These are phyloP conservation scores for Coemansia sp. DNA, from an alignment of 192 early-diverging fungal genomes.

Conservation along the genomic window DNA sequence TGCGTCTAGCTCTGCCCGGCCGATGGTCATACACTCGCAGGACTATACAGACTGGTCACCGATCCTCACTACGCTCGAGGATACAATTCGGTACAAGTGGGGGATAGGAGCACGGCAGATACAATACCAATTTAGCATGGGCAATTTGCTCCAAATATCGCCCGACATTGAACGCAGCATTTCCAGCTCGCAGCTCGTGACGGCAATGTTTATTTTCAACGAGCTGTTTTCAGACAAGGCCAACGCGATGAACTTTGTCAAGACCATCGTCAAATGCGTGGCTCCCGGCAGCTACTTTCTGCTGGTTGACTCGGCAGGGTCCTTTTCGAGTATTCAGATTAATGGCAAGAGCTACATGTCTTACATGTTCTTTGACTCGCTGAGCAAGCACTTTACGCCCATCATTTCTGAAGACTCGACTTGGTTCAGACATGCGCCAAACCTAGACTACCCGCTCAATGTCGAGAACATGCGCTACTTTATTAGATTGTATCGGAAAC, in stretches of 20 bases:
- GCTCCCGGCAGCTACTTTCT: conserved; percentile 66
- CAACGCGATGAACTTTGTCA: conserved; percentile 74
- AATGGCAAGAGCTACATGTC: conserved; percentile 83
- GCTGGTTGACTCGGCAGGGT: conserved; percentile 87
- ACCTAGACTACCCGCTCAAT: conserved; percentile 71
- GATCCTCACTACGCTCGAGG: conserved; percentile 57
- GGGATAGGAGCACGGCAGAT: conserved; percentile 39
- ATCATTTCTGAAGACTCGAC: conserved; percentile 67
- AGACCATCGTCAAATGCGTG: conserved; percentile 63
- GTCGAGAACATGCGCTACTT: conserved; percentile 94
- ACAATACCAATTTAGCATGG: conserved; percentile 57
- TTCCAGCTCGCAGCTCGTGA: conserved; percentile 66
- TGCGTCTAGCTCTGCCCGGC: conserved; percentile 3
- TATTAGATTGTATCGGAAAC: conserved; percentile 74
- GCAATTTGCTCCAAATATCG: conserved; percentile 59
- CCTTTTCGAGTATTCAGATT: conserved; percentile 82
- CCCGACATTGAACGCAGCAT: conserved; percentile 53
- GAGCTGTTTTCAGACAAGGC: conserved; percentile 81
- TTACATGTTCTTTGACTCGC: conserved; percentile 80
- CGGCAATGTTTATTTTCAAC: conserved; percentile 90
- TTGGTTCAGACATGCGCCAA: conserved; percentile 72
- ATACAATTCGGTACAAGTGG: conserved; percentile 57
- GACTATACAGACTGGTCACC: conserved; percentile 68
- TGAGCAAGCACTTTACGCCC: conserved; percentile 62
- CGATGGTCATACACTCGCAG: conserved; percentile 44